phyloP scores from a whole-genome alignment of 1,284 basidiomycete species.

The Papiliotrema terrestris region DNA sequence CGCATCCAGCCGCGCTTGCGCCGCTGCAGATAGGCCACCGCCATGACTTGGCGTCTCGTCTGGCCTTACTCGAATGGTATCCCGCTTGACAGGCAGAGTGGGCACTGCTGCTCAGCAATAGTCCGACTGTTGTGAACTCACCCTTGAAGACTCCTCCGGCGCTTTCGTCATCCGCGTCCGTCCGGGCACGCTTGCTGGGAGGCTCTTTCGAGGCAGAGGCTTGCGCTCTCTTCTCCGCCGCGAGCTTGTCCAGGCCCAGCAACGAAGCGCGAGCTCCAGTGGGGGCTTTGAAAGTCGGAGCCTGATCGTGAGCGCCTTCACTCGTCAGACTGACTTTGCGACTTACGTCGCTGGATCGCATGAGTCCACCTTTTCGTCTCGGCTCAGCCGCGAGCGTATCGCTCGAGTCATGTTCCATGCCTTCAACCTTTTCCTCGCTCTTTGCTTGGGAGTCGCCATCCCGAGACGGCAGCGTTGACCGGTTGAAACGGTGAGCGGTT shows the following conservation, averaged over 20 bases:
- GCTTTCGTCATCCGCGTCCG: conserved; percentile 54
- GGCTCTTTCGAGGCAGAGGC: conserved; percentile 52
- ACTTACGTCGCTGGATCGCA: conserved; percentile 61
- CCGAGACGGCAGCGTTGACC: conserved; percentile 17
- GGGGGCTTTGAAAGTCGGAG: conserved; percentile 72
- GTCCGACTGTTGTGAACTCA: conserved; percentile 38
- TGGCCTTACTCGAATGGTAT: conserved; percentile 65
- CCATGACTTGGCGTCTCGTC: conserved; percentile 93
- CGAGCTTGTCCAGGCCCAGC: conserved; percentile 80
- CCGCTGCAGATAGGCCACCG: conserved; percentile 75
- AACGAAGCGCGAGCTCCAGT: conserved; percentile 67
- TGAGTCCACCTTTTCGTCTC: conserved; percentile 67
- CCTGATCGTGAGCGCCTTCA: conserved; percentile 49
- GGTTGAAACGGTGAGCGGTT: conserved; percentile 13
- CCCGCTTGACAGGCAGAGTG: conserved; percentile 56
- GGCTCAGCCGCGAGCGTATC: conserved; percentile 78
- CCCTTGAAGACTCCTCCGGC: conserved; percentile 74
- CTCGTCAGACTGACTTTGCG: neutral
- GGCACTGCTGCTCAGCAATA: conserved; percentile 59
- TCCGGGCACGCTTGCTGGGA: conserved; percentile 61
- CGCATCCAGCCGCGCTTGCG: conserved; percentile 69
- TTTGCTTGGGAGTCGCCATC: conserved; percentile 5
- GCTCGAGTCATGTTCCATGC: conserved; percentile 72
- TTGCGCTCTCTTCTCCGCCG: conserved; percentile 72
- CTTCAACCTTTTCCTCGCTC: conserved; percentile 37